Evolutionary conservation across 139 green algal genomes (phyloP).

Genomic region (Chlamydomonas sp.): DNA sequence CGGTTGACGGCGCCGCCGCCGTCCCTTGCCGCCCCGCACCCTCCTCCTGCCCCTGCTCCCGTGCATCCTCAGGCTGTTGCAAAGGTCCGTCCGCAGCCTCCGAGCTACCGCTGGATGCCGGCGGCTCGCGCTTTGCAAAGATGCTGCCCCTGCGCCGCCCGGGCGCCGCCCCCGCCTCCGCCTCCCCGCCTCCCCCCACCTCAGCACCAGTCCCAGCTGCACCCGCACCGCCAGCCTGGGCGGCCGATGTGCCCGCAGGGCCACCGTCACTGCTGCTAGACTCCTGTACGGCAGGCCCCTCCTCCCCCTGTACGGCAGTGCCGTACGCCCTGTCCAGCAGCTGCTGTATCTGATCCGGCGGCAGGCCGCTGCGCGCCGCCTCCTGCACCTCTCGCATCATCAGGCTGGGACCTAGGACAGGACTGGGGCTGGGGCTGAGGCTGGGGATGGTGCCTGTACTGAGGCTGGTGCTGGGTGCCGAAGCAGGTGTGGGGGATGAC

Average conservation of each 20-base stretch:
- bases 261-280: background rate
- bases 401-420: too few relatives aligned
- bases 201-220: background rate
- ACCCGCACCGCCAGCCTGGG: background rate
- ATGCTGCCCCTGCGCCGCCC: conserved; percentile 19
- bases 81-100: background rate
- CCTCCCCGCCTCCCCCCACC: background rate
- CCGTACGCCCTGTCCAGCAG: conserved; percentile 22
- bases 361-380: background rate
- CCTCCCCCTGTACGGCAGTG: background rate
- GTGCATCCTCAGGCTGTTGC: background rate
- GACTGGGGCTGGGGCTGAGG: too few relatives aligned
- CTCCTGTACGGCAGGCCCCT: background rate
- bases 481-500: too few relatives aligned
- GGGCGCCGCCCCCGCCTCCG: background rate
- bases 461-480: too few relatives aligned
- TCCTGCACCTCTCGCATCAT: background rate
- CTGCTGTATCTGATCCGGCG: conserved; percentile 2
- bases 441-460: too few relatives aligned
- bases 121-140: background rate
- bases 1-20: background rate
- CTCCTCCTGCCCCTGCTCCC: background rate
- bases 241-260: too few relatives aligned
- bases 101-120: background rate
- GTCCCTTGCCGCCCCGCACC: background rate